Conservation (phyloP, 148 eudicot species). For the Silene conica region DNA sequence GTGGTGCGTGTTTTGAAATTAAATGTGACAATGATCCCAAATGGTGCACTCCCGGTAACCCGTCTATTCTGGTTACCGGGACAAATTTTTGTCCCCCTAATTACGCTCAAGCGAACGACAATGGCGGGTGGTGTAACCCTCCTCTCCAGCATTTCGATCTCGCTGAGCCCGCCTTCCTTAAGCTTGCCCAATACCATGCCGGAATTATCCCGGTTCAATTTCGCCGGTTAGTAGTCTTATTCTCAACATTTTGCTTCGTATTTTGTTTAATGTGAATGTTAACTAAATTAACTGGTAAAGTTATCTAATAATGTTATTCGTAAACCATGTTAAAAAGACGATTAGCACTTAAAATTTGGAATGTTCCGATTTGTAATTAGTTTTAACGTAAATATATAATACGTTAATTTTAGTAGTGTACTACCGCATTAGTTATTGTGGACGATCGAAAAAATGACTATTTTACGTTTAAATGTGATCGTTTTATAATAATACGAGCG, state of each 20-base stretch:
- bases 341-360: too few relatives aligned
- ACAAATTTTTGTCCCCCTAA: constrained; percentile 55
- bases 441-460: too few relatives aligned
- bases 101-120: constrained; percentile 32
- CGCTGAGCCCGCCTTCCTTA: constrained; percentile 33
- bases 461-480: too few relatives aligned
- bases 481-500: too few relatives aligned
- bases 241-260: not conserved
- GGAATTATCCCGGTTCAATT: constrained; percentile 44
- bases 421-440: too few relatives aligned
- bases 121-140: constrained; percentile 56
- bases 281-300: too few relatives aligned
- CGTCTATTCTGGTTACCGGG: constrained; percentile 36
- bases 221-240: constrained; percentile 27
- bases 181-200: constrained; percentile 38
- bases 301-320: too few relatives aligned
- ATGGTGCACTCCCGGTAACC: constrained; percentile 40
- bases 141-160: constrained; percentile 45
- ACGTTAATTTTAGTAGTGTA: too few relatives aligned
- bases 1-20: constrained; percentile 52
- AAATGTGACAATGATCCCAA: constrained; percentile 26
- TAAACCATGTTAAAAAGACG: too few relatives aligned
- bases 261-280: too few relatives aligned
- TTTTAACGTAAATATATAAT: too few relatives aligned
- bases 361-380: too few relatives aligned